Percentiles rank a stretch among this genome's conserved stretches.
phyloP scores from a whole-genome alignment of 768 basidiomycete genomes.

The Agaricus subrufescens region DNA sequence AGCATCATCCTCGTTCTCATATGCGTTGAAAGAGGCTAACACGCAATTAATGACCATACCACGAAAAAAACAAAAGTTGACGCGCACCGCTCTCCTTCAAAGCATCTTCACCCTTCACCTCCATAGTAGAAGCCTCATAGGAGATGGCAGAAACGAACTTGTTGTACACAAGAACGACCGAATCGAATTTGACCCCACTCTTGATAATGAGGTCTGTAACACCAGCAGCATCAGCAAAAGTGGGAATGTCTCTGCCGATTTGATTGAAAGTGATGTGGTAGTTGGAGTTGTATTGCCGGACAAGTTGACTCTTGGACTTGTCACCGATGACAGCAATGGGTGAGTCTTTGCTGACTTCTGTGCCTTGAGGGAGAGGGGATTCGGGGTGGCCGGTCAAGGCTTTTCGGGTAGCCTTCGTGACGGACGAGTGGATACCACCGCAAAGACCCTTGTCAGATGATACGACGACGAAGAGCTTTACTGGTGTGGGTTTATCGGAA shows the following conservation, averaged over 20 bases:
- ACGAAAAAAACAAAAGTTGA: neutral
- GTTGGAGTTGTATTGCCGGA: constrained; percentile 59
- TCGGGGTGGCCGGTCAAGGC: constrained; percentile 53
- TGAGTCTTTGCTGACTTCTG: constrained; percentile 52
- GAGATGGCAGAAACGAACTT: constrained; percentile 86
- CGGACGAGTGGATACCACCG: constrained; percentile 98
- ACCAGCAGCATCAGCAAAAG: constrained; percentile 92
- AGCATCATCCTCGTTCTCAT: constrained; percentile 97
- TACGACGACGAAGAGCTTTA: constrained; percentile 88
- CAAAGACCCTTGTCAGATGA: constrained; percentile 99
- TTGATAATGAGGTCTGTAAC: constrained; percentile 91
- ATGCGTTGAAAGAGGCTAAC: constrained; percentile 84
- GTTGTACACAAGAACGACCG: constrained; percentile 77
- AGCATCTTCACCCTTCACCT: constrained; percentile 77
- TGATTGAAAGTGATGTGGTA: constrained; percentile 91
- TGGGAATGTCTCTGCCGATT: constrained; percentile 95
- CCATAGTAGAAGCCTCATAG: constrained; percentile 74
- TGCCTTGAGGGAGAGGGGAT: constrained; percentile 41
- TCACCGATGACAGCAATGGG: constrained; percentile 89
- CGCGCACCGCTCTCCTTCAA: constrained; percentile 77
- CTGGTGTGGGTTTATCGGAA: constrained; percentile 62
- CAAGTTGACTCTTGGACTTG: constrained; percentile 93
- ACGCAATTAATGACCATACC: neutral
- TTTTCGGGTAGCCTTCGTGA: constrained; percentile 83
- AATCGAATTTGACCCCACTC: constrained; percentile 83